Evolutionary conservation across 1,284 basidiomycete species (phyloP).

Genomic region (Anthracocystis walkeri): DNA sequence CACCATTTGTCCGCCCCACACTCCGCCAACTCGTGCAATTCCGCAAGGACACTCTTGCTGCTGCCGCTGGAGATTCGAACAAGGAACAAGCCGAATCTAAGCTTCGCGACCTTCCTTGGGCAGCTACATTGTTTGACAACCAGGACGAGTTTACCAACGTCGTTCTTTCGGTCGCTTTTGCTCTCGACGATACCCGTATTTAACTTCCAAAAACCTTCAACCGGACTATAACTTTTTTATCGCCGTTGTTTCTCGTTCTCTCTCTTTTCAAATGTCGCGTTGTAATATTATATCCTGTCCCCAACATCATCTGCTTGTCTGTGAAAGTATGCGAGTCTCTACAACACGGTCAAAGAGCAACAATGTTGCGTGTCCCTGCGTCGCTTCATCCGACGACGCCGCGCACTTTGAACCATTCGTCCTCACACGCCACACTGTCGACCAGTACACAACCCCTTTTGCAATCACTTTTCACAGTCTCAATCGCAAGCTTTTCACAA

Average conservation of each 20-base stretch:
- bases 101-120: constrained; percentile 39
- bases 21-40: constrained; percentile 49
- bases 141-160: constrained; percentile 61
- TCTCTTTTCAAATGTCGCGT: background rate
- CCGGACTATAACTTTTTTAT: constrained; percentile 13
- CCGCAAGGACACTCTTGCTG: constrained; percentile 27
- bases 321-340: background rate
- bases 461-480: too few relatives aligned
- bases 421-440: too few relatives aligned
- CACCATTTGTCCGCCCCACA: constrained; percentile 26
- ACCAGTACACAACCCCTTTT: too few relatives aligned
- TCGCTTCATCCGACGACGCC: too few relatives aligned
- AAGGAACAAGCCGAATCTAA: constrained; percentile 26
- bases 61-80: background rate
- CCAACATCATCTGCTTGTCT: background rate
- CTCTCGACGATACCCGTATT: constrained; percentile 49
- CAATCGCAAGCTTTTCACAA: too few relatives aligned
- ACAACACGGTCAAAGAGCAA: too few relatives aligned
- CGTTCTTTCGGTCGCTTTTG: constrained; percentile 57
- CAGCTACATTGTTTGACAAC: constrained; percentile 41
- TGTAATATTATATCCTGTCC: too few relatives aligned
- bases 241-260: background rate
- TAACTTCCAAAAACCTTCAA: constrained; percentile 2
- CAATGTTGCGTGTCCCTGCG: too few relatives aligned
- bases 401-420: too few relatives aligned